Percentiles rank a stretch among this genome's conserved stretches.
These are phyloP conservation scores for Colletotrichum cereale DNA, from an alignment of 2,329 filamentous ascomycete species.

Conservation along the genomic window DNA sequence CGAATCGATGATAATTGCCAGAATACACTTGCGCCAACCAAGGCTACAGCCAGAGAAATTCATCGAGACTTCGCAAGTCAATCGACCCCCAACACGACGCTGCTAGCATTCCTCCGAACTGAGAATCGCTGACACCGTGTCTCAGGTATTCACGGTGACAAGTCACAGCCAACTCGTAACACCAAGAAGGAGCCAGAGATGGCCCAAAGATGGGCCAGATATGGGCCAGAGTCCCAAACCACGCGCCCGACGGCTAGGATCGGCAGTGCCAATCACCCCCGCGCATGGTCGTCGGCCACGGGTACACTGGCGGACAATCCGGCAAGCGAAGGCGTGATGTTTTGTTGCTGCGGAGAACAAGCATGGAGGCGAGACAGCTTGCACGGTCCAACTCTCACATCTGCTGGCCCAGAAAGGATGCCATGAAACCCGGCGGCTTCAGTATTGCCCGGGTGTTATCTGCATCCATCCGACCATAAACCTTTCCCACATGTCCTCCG, in stretches of 20 bases:
- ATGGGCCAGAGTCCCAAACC: background rate
- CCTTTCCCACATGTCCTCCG: background rate
- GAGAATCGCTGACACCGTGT: background rate
- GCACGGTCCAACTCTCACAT: background rate
- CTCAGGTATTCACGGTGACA: background rate
- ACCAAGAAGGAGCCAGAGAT: too few relatives aligned
- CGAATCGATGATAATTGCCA: too few relatives aligned
- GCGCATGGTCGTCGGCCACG: constrained; percentile 1
- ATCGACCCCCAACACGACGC: background rate
- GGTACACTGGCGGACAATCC: background rate
- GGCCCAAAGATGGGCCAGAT: background rate
- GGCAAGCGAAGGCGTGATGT: background rate
- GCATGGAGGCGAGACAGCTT: background rate
- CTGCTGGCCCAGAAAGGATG: background rate
- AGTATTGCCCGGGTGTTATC: background rate
- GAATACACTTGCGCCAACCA: background rate
- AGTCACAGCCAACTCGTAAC: background rate
- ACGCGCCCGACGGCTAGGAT: background rate
- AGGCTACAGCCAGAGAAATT: background rate
- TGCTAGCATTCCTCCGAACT: background rate
- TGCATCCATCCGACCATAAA: background rate
- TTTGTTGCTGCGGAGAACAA: background rate
- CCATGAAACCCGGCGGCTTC: background rate
- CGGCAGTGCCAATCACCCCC: constrained; percentile 19
- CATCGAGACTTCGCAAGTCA: background rate